Conservation (phyloP, 1,139 yeast genomes). For the Blastobotrys proliferans region DNA sequence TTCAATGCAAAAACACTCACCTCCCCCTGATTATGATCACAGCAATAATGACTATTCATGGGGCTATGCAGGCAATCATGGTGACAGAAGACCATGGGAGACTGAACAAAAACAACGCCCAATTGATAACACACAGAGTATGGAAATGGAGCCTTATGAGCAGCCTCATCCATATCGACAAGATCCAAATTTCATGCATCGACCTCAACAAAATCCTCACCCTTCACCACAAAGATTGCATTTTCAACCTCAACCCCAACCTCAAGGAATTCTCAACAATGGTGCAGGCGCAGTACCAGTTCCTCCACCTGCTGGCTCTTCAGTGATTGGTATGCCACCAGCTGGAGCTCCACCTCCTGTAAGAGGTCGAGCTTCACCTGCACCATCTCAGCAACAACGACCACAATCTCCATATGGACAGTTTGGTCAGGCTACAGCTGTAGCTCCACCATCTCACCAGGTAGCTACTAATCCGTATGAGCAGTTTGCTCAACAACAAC, state of each 20-base stretch:
- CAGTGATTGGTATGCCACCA: conserved; percentile 1
- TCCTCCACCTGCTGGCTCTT: conserved; percentile 5
- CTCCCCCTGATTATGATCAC: conserved; percentile 12
- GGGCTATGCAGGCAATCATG: conserved; percentile 23
- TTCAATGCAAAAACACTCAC: conserved; percentile 7
- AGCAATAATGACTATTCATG: conserved; percentile 14
- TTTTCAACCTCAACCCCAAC: conserved; percentile 6
- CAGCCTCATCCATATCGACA: conserved; percentile 4
- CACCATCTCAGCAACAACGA: neutral
- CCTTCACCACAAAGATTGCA: neutral
- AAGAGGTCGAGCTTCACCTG: neutral
- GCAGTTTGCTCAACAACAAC: too few species aligned
- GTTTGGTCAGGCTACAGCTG: too few species aligned
- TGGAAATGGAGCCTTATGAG: conserved; percentile 20
- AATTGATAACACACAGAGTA: conserved; percentile 12
- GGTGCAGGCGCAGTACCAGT: neutral
- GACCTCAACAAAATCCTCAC: conserved; percentile 6
- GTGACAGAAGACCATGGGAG: conserved; percentile 15
- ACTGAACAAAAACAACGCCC: conserved; percentile 8
- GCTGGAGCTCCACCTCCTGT: conserved; percentile 1
- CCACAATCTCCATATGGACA: neutral
- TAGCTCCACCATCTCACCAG: too few species aligned
- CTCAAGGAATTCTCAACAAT: neutral
- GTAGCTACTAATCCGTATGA: too few species aligned
- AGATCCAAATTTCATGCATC: neutral